Evolutionary conservation across 352 stramenopile genomes (phyloP).

Genomic region (Phytophthora megakarya): DNA sequence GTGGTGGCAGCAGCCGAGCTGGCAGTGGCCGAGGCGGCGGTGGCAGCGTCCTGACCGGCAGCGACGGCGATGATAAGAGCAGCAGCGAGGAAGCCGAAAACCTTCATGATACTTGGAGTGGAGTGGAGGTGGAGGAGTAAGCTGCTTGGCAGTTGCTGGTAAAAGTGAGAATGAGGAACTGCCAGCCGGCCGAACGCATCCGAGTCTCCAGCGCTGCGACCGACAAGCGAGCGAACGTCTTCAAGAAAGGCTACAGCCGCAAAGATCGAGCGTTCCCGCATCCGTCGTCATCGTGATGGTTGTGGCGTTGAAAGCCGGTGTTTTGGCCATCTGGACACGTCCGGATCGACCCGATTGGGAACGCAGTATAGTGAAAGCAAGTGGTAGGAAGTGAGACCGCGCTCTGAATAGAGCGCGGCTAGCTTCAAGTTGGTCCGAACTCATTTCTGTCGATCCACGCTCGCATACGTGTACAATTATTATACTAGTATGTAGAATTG

Average conservation of each 20-base stretch:
- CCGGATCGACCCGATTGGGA: not conserved
- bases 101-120: conserved; percentile 43
- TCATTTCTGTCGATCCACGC: conserved; percentile 2
- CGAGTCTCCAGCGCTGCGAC: conserved; percentile 14
- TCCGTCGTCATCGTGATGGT: conserved; percentile 17
- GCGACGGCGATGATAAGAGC: conserved; percentile 43
- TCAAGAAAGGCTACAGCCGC: conserved; percentile 7
- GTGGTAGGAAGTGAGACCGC: conserved; percentile 1
- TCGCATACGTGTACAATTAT: too few relatives aligned
- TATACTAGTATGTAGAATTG: too few relatives aligned
- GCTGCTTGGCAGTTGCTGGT: conserved; percentile 46
- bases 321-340: not conserved
- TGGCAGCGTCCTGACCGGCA: conserved; percentile 28
- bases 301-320: conserved; percentile 15
- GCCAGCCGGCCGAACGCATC: conserved; percentile 2
- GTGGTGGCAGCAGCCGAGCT: conserved; percentile 14
- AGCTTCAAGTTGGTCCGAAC: conserved; percentile 28
- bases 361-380: conserved; percentile 10
- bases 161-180: conserved; percentile 45
- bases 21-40: conserved; percentile 17
- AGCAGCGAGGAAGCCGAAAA: conserved; percentile 49
- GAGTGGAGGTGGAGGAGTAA: conserved; percentile 17
- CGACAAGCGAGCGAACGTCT: conserved; percentile 18
- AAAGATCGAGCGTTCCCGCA: conserved; percentile 9
- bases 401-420: conserved; percentile 9